Conservation (phyloP, 1,139 yeast species). For the Tardiomyces blankii region DNA sequence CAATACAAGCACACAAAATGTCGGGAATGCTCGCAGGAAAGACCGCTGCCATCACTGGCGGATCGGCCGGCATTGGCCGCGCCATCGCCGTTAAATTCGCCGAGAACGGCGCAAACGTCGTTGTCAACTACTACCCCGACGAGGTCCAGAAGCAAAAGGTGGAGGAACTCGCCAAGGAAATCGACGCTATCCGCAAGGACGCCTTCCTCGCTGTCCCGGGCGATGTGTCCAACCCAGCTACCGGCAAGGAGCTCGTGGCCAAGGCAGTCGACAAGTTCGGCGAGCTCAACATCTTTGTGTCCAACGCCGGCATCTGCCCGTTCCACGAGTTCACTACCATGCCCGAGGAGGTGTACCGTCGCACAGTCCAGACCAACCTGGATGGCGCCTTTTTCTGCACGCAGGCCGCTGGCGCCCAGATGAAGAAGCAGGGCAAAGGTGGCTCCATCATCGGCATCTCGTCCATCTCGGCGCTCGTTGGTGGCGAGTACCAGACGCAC, state of each 20-base stretch:
- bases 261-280: conserved; percentile 30
- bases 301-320: conserved; percentile 37
- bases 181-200: conserved; percentile 26
- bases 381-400: conserved; percentile 63
- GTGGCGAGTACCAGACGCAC: conserved; percentile 45
- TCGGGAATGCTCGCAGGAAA: conserved; percentile 6
- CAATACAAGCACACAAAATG: too few relatives aligned
- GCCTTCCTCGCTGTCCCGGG: conserved; percentile 47
- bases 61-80: conserved; percentile 31
- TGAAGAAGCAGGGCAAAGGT: conserved; percentile 36
- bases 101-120: conserved; percentile 21
- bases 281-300: conserved; percentile 32
- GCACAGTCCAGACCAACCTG: conserved; percentile 38
- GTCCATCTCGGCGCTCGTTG: conserved; percentile 36
- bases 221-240: conserved; percentile 44
- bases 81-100: conserved; percentile 29
- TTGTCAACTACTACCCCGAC: conserved; percentile 33
- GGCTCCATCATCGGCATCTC: conserved; percentile 49
- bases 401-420: conserved; percentile 41
- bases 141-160: conserved; percentile 46
- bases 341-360: conserved; percentile 27
- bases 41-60: conserved; percentile 27
- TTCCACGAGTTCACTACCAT: conserved; percentile 30
- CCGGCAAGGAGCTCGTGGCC: conserved; percentile 36
- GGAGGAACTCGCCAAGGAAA: conserved; percentile 27